A percentile compares a stretch with the other conserved stretches of the same genome.
These are phyloP conservation scores for Sphenostylis stenocarpa DNA, from an alignment of 306 rosid species.

Conservation along the genomic window DNA sequence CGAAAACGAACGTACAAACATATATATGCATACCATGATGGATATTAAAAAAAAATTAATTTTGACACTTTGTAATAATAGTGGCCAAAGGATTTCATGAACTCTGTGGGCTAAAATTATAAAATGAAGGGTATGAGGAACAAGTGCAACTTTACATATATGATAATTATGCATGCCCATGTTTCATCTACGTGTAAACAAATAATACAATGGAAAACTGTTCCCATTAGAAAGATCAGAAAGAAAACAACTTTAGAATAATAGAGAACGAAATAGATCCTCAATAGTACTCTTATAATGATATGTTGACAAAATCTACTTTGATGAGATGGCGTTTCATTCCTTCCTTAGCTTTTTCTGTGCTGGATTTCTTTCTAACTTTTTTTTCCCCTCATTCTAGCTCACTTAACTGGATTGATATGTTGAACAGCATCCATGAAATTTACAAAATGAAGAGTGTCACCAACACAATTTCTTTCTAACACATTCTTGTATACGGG, in stretches of 20 bases:
- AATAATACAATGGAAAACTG: neutral
- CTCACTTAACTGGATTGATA: neutral
- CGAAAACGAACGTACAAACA: neutral
- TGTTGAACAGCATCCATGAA: neutral
- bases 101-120: neutral
- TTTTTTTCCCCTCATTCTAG: neutral
- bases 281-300: neutral
- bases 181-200: constrained; percentile 1
- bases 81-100: neutral
- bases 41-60: neutral
- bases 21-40: neutral
- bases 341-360: neutral
- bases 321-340: neutral
- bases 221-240: neutral
- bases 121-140: constrained; percentile 13
- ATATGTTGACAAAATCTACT: neutral
- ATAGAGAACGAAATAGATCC: neutral
- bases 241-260: neutral
- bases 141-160: neutral
- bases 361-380: neutral
- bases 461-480: neutral
- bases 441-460: neutral
- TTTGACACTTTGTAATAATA: neutral
- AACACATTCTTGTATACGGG: neutral
- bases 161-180: neutral